Conservation (phyloP, 2,329 filamentous ascomycete species). For the Aspergillus japonicus region DNA sequence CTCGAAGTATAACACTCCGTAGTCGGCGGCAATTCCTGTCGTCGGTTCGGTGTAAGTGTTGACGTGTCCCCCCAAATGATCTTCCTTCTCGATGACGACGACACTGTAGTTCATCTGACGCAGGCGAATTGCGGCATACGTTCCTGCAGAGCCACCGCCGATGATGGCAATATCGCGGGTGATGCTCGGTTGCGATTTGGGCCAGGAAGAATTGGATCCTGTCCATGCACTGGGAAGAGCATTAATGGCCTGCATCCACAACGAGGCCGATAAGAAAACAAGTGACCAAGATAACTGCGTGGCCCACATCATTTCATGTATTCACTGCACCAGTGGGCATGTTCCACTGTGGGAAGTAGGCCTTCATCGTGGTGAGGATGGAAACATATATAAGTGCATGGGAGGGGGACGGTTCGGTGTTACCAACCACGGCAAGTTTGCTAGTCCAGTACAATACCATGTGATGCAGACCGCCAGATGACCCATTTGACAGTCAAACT, state of each 20-base stretch:
- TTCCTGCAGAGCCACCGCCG: not conserved
- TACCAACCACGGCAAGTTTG: no score
- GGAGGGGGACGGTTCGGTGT: no score
- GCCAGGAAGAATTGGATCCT: not conserved
- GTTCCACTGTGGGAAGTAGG: not conserved
- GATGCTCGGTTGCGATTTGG: not conserved
- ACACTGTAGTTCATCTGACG: not conserved
- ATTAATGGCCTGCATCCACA: not conserved
- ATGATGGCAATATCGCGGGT: not conserved
- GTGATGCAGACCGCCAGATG: no score
- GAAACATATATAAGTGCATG: not conserved
- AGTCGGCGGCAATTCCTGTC: not conserved
- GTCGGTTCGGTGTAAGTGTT: not conserved
- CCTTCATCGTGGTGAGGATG: not conserved
- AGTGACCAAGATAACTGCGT: not conserved
- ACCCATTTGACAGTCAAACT: no score
- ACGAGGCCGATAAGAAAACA: not conserved
- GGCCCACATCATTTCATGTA: not conserved
- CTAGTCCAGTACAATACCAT: no score
- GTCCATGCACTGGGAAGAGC: not conserved
- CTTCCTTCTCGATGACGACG: not conserved
- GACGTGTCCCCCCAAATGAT: not conserved
- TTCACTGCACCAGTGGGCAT: not conserved
- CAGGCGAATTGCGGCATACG: not conserved
- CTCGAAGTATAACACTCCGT: not conserved